A percentile compares a stretch with the other conserved stretches of the same genome.
Conservation (phyloP, 306 rosid genomes). For the Luffa aegyptiaca region DNA sequence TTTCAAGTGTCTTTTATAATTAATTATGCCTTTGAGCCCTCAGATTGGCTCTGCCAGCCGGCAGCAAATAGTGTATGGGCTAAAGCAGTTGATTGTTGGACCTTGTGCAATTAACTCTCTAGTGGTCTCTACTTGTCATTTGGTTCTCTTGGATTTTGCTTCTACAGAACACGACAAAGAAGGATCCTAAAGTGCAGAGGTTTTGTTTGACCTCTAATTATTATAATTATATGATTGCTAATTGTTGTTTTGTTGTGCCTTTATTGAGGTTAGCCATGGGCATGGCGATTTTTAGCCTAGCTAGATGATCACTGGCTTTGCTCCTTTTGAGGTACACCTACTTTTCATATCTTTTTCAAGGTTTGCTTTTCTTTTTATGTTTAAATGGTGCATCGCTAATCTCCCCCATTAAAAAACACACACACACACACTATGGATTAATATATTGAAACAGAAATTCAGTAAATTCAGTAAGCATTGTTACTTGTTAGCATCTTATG, state of each 20-base stretch:
- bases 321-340: conserved; percentile 72
- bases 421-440: too few relatives aligned
- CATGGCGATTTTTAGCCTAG: conserved; percentile 34
- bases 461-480: background rate
- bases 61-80: conserved; percentile 47
- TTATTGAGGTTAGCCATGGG: conserved; percentile 43
- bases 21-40: conserved; percentile 45
- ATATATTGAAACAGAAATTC: background rate
- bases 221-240: conserved; percentile 46
- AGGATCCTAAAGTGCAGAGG: conserved; percentile 37
- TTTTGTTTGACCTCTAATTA: conserved; percentile 48
- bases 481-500: background rate
- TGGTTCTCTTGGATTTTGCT: conserved; percentile 55
- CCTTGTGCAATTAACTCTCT: conserved; percentile 73
- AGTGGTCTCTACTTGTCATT: conserved; percentile 52
- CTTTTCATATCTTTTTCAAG: background rate
- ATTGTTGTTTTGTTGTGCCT: conserved; percentile 52
- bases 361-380: background rate
- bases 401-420: background rate
- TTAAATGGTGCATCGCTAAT: background rate
- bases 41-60: conserved; percentile 74
- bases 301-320: conserved; percentile 31
- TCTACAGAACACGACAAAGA: conserved; percentile 46
- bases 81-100: conserved; percentile 44
- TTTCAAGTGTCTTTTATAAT: too few relatives aligned